Conservation (phyloP, 2,329 filamentous ascomycete species). For the Thelonectria blattea region DNA sequence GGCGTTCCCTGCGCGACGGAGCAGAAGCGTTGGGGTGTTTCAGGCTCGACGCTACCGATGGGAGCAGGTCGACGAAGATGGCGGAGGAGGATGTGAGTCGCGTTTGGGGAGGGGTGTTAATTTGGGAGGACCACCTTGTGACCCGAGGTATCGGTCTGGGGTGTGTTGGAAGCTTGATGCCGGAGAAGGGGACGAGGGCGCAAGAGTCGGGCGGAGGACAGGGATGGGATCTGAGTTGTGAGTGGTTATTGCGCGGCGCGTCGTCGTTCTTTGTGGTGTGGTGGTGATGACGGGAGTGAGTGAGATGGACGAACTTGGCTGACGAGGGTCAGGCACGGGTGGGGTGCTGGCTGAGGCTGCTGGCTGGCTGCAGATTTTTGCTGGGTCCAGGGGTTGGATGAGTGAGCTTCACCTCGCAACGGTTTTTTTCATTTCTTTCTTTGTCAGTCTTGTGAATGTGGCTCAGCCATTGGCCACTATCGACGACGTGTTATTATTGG, state of each 20-base stretch:
- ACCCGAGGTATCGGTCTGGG: conserved; percentile 24
- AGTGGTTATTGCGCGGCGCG: conserved; percentile 15
- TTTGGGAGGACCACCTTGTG: conserved; percentile 32
- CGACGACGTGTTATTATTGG: background rate
- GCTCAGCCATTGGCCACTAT: background rate
- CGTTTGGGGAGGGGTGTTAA: conserved; percentile 9
- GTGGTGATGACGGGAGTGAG: background rate
- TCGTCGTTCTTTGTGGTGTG: conserved; percentile 1
- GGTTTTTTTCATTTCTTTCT: background rate
- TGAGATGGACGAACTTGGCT: background rate
- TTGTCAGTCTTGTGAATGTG: background rate
- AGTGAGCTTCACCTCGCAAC: background rate
- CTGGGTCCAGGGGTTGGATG: background rate
- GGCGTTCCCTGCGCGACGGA: conserved; percentile 25
- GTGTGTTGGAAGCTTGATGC: conserved; percentile 4
- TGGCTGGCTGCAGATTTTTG: background rate
- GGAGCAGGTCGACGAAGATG: conserved; percentile 15
- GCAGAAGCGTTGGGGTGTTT: conserved; percentile 32
- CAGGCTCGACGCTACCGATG: conserved; percentile 26
- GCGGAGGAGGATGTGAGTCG: conserved; percentile 6
- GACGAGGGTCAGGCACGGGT: background rate
- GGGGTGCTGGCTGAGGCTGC: background rate
- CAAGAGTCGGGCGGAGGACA: conserved; percentile 35
- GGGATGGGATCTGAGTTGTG: conserved; percentile 17
- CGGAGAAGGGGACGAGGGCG: conserved; percentile 29